phyloP scores from a whole-genome alignment of 1,284 basidiomycete species.

The Cystobasidium slooffiae region DNA sequence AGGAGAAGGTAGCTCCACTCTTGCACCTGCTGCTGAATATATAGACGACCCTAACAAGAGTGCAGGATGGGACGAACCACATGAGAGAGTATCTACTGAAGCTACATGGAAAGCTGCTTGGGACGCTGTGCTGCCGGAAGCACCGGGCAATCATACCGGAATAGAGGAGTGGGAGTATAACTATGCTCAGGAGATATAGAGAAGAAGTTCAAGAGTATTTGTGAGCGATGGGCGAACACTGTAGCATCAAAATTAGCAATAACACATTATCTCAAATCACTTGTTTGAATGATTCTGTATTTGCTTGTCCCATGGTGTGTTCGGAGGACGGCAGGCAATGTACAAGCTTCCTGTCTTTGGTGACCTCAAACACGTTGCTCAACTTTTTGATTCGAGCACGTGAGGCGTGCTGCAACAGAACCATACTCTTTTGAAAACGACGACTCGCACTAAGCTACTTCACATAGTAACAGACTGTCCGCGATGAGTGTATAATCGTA shows the following conservation, averaged over 20 bases:
- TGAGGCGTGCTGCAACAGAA: too few species aligned
- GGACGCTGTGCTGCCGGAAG: not conserved
- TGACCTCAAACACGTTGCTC: too few species aligned
- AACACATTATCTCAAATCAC: too few species aligned
- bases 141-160: not conserved
- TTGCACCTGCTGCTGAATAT: not conserved
- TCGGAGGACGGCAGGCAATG: too few species aligned
- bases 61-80: not conserved
- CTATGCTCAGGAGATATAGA: slow-evolving; percentile 2
- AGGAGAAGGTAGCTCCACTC: not conserved
- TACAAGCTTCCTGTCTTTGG: too few species aligned
- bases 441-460: too few species aligned
- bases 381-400: too few species aligned
- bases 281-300: too few species aligned
- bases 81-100: not conserved
- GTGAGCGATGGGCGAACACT: not conserved
- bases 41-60: not conserved
- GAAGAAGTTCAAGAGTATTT: not conserved
- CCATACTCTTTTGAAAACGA: too few species aligned
- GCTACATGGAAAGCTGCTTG: slow-evolving; percentile 1
- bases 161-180: slow-evolving; percentile 11
- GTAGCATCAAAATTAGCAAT: not conserved
- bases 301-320: too few species aligned
- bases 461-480: too few species aligned
- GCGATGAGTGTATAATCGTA: too few species aligned